phyloP scores from a whole-genome alignment of 805 yeast species.

The Saccharomycopsis fodiens region DNA sequence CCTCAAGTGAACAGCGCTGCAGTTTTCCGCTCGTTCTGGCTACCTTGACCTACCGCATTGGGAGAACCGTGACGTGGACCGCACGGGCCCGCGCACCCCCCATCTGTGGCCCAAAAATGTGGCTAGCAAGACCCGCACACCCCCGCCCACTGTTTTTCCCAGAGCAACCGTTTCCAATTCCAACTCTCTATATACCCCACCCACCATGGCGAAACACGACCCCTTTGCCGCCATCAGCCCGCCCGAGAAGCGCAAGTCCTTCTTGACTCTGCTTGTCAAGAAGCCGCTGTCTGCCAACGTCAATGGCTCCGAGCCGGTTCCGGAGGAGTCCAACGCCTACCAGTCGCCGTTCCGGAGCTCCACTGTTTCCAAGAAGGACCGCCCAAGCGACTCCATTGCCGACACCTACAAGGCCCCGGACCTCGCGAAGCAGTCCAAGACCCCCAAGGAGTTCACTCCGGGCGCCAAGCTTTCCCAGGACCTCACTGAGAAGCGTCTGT shows the following conservation, averaged over 20 bases:
- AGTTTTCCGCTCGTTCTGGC: not conserved
- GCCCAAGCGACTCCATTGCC: slow-evolving; percentile 3
- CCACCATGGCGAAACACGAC: slow-evolving; percentile 17
- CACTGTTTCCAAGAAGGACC: slow-evolving; percentile 4
- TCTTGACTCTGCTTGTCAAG: slow-evolving; percentile 12
- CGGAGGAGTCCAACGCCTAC: slow-evolving; percentile 3
- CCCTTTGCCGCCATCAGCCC: slow-evolving; percentile 19
- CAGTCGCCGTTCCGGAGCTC: slow-evolving; percentile 15
- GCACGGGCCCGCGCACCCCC: not conserved
- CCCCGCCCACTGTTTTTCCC: not conserved
- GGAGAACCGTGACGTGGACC: not conserved
- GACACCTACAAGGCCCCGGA: slow-evolving; percentile 18
- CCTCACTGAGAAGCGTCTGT: not conserved
- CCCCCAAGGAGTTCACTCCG: slow-evolving; percentile 15
- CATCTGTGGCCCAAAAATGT: not conserved
- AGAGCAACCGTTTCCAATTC: slow-evolving; percentile 1
- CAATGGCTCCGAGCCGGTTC: not conserved
- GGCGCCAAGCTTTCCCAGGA: slow-evolving; percentile 15
- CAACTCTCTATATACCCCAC: not conserved
- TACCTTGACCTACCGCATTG: not conserved
- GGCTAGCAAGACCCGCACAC: not conserved
- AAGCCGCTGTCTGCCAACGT: not conserved
- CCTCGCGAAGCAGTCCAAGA: slow-evolving; percentile 16
- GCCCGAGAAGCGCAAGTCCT: slow-evolving; percentile 12
- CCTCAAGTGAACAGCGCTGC: not conserved